These are phyloP conservation scores for Bacidia gigantensis DNA, from an alignment of 495 filamentous ascomycete species.

Conservation along the genomic window DNA sequence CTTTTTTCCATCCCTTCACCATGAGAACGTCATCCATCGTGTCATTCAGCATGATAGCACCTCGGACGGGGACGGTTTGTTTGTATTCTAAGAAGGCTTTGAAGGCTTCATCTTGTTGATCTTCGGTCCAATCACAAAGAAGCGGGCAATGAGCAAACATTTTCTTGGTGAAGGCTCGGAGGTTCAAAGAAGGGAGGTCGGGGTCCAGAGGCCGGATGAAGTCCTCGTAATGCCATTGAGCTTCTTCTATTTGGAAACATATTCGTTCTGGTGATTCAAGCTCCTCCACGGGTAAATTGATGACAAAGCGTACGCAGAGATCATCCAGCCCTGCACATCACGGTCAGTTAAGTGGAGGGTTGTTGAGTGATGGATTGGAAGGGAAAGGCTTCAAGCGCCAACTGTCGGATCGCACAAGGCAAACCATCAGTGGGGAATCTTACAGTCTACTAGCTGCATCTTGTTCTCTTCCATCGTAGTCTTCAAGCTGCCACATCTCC, in stretches of 20 bases:
- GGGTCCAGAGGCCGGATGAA: conserved; percentile 89
- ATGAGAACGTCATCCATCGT: conserved; percentile 82
- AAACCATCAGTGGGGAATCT: not conserved
- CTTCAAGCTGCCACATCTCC: conserved; percentile 33
- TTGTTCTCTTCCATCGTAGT: conserved; percentile 62
- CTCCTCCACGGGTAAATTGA: conserved; percentile 85
- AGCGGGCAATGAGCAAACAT: conserved; percentile 91
- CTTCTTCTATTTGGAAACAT: conserved; percentile 96
- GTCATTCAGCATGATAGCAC: conserved; percentile 82
- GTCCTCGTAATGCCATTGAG: conserved; percentile 99
- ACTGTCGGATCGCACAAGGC: not conserved
- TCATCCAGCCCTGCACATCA: conserved; percentile 71
- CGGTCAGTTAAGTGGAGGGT: conserved; percentile 19
- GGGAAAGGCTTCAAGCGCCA: not conserved
- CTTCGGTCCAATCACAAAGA: conserved; percentile 62
- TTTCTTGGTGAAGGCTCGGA: conserved; percentile 67
- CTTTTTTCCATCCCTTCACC: conserved; percentile 96
- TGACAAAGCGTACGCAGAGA: conserved; percentile 86
- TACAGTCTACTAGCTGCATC: conserved; percentile 80
- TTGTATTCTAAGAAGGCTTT: conserved; percentile 88
- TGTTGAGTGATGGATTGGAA: no score
- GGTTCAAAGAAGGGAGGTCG: conserved; percentile 64
- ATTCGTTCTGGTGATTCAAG: conserved; percentile 80
- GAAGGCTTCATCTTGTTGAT: conserved; percentile 67
- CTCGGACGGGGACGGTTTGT: conserved; percentile 80